Base-by-base conservation (phyloP, 805 yeast genomes). In the Candida insectorum region DNA sequence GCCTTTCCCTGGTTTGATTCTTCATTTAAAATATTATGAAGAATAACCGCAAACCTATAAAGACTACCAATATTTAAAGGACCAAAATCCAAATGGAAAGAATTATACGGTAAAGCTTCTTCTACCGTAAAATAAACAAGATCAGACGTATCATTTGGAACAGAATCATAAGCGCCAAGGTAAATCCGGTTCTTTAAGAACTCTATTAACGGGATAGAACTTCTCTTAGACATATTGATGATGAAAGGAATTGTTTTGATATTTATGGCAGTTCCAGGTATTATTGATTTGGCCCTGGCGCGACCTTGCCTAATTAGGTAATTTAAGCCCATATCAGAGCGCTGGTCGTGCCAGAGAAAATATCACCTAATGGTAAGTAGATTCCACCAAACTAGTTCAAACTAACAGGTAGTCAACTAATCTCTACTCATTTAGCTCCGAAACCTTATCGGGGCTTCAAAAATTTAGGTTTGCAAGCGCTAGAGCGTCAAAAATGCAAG, bases 21-120 rank as follows among this genome's bases (percentile, higher is more conserved):
- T 47, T 85, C 95, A 48, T 91, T 91, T 48, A 93, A 70, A 31
- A 89, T 83, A 53, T 88, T 94, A 56, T 93, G 98, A 39, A 93
- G 72, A 13, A 85, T 81, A 12, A 93, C 97, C 0, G 98, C 98
- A 65, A 93, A 93, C 32, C 98, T 72, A 62, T 93, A 93, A 31
- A 93, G 63, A 56, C 84, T 95, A 1, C 97, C 97, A 32, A 91
- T 79, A 56, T 91, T 95, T 46, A 93, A 67, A 0, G 98, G 98
- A 29, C 98, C 98, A 60, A 93, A 93, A 58, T 93, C 98, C 44
- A 89, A 71, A 57, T 91, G 96, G 65, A 93, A 93, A n/a, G 94
- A 73, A 53, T 93, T 93, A 58, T 93, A 93, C 4, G 93, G 94
- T 29, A 93, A 72, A 1, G 91, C 79, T 44, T 89, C 95, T 50